Conservation (phyloP, 345 rosid genomes). For the Citropsis articulata region DNA sequence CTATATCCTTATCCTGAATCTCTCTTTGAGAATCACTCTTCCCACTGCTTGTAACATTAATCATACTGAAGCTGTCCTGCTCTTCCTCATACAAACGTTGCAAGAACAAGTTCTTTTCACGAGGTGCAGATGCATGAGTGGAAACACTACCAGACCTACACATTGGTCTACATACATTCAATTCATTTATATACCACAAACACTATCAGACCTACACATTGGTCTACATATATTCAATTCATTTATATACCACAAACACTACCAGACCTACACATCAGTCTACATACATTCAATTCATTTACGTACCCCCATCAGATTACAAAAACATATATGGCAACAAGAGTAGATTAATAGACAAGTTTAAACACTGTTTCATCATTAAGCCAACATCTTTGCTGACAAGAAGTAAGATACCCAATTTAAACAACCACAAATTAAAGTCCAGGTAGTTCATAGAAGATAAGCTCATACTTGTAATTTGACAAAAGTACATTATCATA, state of each 20-base stretch:
- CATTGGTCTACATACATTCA: constrained; percentile 21
- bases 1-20: constrained; percentile 69
- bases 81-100: constrained; percentile 74
- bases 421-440: neutral
- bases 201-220: constrained; percentile 60
- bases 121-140: constrained; percentile 53
- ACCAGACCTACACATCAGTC: constrained; percentile 56
- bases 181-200: constrained; percentile 20
- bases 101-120: constrained; percentile 68
- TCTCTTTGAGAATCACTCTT: constrained; percentile 32
- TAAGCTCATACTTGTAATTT: neutral
- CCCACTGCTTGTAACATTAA: constrained; percentile 19
- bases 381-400: neutral
- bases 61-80: constrained; percentile 9
- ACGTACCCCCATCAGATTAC: neutral
- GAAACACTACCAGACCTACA: constrained; percentile 72
- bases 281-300: constrained; percentile 19
- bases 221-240: constrained; percentile 21
- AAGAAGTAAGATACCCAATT: neutral
- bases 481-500: neutral
- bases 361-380: neutral
- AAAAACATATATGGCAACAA: neutral
- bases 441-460: neutral
- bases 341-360: neutral
- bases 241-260: constrained; percentile 25